Conservation (phyloP, 1,284 basidiomycete species). For the Fistulina hepatica region DNA sequence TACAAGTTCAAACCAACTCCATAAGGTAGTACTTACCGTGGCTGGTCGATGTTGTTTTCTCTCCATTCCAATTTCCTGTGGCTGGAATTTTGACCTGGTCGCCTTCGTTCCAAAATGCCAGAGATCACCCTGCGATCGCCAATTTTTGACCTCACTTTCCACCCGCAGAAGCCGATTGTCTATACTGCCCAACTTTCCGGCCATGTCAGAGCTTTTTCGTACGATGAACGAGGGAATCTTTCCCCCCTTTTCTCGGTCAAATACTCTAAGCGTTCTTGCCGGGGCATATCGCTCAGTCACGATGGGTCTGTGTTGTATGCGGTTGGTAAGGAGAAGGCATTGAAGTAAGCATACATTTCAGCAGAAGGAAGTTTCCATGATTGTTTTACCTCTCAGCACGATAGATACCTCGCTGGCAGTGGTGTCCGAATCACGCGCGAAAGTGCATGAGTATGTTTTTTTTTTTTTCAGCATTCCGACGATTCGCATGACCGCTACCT, state of each 20-base stretch:
- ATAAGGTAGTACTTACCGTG: too few relatives aligned
- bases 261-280: slow-evolving; percentile 67
- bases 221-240: slow-evolving; percentile 54
- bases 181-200: slow-evolving; percentile 78
- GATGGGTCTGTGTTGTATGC: slow-evolving; percentile 63
- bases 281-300: slow-evolving; percentile 53
- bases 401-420: slow-evolving; percentile 61
- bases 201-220: slow-evolving; percentile 70
- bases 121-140: slow-evolving; percentile 66
- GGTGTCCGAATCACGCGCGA: slow-evolving; percentile 47
- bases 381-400: slow-evolving; percentile 34
- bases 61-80: too few relatives aligned
- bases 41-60: too few relatives aligned
- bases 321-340: slow-evolving; percentile 74
- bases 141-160: slow-evolving; percentile 84
- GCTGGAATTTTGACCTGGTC: too few relatives aligned
- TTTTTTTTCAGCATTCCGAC: slow-evolving; percentile 24
- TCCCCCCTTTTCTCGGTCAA: slow-evolving; percentile 43
- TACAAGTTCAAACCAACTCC: too few relatives aligned
- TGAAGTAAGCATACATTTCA: slow-evolving; percentile 51
- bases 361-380: too few relatives aligned
- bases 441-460: slow-evolving; percentile 72
- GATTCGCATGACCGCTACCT: not conserved
- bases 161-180: slow-evolving; percentile 59
- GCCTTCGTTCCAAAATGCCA: slow-evolving; percentile 48